phyloP scores from a whole-genome alignment of 306 rosid species.

The Castanopsis chinensis region DNA sequence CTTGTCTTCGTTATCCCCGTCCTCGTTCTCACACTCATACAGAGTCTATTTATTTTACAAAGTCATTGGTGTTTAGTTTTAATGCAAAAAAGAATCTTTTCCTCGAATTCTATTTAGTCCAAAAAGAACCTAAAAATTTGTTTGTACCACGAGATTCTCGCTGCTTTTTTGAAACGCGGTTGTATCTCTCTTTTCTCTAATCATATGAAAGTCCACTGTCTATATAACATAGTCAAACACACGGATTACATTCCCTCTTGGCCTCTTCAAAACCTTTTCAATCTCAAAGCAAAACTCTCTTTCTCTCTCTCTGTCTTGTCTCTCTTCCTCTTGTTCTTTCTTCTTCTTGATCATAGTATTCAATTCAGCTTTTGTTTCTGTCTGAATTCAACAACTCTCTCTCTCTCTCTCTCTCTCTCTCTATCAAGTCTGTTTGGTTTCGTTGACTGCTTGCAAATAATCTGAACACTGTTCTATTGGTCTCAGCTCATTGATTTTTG shows the following conservation, averaged over 20 bases:
- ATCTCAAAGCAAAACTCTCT: background rate
- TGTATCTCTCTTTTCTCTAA: background rate
- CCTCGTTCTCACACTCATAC: conserved; percentile 22
- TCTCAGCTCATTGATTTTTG: background rate
- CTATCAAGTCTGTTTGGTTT: background rate
- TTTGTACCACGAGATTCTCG: conserved; percentile 26
- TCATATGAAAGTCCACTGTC: background rate
- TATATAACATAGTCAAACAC: conserved; percentile 31
- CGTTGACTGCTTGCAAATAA: background rate
- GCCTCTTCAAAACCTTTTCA: background rate
- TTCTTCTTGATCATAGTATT: background rate
- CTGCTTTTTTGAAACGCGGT: background rate
- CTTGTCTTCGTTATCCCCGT: background rate
- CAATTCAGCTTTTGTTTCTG: background rate
- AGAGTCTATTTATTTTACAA: background rate
- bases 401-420: no score
- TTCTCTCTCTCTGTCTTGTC: background rate
- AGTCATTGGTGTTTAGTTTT: conserved; percentile 10
- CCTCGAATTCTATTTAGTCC: background rate
- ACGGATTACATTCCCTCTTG: conserved; percentile 17
- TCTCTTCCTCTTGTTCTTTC: background rate
- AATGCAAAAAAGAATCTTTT: background rate
- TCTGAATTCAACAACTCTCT: background rate
- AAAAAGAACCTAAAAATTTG: background rate
- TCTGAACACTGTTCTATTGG: conserved; percentile 4